Base-by-base conservation (phyloP, 2,329 filamentous ascomycete species). In the Ceratocystis variospora region DNA sequence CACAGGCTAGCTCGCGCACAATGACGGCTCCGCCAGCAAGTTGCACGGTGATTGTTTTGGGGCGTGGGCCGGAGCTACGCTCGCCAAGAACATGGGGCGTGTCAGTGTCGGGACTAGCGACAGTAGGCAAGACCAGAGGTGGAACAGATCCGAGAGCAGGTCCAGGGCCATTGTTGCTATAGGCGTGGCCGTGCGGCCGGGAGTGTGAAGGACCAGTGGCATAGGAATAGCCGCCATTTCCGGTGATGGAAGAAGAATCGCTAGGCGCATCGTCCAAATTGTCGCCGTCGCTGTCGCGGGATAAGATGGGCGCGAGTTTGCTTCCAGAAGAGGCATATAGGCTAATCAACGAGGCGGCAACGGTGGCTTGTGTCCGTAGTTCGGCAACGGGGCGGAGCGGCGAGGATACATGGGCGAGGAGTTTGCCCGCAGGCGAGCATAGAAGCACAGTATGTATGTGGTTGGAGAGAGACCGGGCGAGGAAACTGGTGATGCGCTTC, bases 401-500 rank as follows among this genome's bases (percentile, higher is more conserved):
- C 1, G 78, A 75, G 63, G 81, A 83, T 48, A 83, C 81, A 73
- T 85, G 83, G 66, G 84, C 81, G 70, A 87, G 82, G 45, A 87
- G 80, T 73, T 85, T 85, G 70, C 84, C 84, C 48, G 81, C 80
- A 0, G 80, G 77, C 2, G 83, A 84, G 61, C 82, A 81, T 57
- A 87, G 78, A 68, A 86, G 79, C 66, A 83, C 79, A 2, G 83
- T 84, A 68, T 83, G 82, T 41, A 87, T 77, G 68, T 80, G 77
- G 3, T 82, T 73, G 6, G 80, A 81, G 69, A 84, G 81, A 73
- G 84, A 83, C 68, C 79, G 75, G 71, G 79, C 78, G 61, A 87
- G 81, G 74, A 87, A 86, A 68, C 80, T 76, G 33, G 83, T 84
- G 70, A 87, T 80, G 68, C 83, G 83, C 73, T 86, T 86, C 45